Evolutionary conservation across 306 rosid species (phyloP), one percentile per base, ranked within the genome.

Genomic region (Comarum palustre): DNA sequence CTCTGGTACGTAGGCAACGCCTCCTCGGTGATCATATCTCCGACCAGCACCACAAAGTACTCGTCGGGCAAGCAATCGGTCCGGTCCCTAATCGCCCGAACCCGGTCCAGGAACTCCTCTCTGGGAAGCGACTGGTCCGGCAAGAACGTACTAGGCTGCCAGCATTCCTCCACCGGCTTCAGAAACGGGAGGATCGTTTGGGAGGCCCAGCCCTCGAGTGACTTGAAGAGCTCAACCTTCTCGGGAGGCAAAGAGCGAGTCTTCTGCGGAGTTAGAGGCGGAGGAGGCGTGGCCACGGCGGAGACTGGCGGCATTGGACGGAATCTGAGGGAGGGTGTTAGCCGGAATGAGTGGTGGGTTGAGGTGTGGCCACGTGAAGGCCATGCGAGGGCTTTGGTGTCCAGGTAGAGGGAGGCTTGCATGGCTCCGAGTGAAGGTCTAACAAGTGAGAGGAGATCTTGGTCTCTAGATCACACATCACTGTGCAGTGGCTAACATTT

Each of bases 1-100:
- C 79, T 90, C 60, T 92, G 96, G 66, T 92, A 92, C 43, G 96
- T 86, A 2, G 98, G 98, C 77, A 92, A 83, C 2, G 94, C 98
- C 2, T 92, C 98, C 76, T 90, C 96, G 3, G 96, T 90, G 32
- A 90, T 74, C 95, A 90, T 87, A 16, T 87, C 89, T 9, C 90
- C 96, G 0, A 84, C 92, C 34, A 90, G 66, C 36, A 85, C 92
- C 17, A 92, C 98, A 5, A 90, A 88, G 62, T 82, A 92, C 75
- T 90, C 95, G 2, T 90, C 95, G 0, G 98, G 87, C 5, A 92
- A 74, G 62, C 75, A 88, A 17, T 82, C 84, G 9, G 95, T 85
- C 34, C 91, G 92, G 1, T 90, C 88, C 0, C 90, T 92, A 1
- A 92, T 72, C 0, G 36, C 88, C 75, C 75, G 75, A 42, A 90